Evolutionary conservation across 306 rosid species (phyloP), one percentile per base, ranked within the genome.

Genomic region (Crataegus laevigata): DNA sequence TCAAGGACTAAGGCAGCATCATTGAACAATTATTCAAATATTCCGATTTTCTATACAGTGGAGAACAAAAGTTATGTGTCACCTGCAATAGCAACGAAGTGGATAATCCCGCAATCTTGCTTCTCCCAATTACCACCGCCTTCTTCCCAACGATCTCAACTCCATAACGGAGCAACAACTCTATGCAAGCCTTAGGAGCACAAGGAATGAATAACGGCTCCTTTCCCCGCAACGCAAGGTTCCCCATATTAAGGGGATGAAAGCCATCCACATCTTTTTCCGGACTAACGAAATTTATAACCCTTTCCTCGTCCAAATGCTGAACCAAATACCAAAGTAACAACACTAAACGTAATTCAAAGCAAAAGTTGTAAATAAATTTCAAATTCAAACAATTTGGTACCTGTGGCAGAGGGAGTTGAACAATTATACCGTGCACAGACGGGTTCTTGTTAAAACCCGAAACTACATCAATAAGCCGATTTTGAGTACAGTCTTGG

Each of bases 321-420:
- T 80, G 75, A 14, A 29, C 26, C 71, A 71, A 58, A 61, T 55
- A 38, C 32, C 15, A 67, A 67, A 21, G 38, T 19, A 14, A 8
- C 28, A 67, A 66, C 4, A 11, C n/a, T 19, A 19, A 71, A 43
- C 67, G 14, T 32, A 63, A 21, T 26, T 29, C 30, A 17, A 64
- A 15, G 6, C 22, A 66, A 75, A n/a, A 52, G 18, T 57, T 57
- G 6, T 45, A 67, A 34, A 66, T 28, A 24, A 30, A 22, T 21
- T 52, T 50, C 22, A 29, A 9, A 40, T 40, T 40, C 43, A 2
- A 40, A 11, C 13, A 19, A 75, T 6, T 69, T 79, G 66, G 66
- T 85, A 85, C 88, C 32, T 78, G 77, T 74, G 92, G 90, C 45
- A 88, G 75, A 72, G 92, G 92, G 75, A 88, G 92, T 71, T 88